phyloP scores from a whole-genome alignment of 176 grass and related monocot genomes.

The maize (Zea mays) region DNA sequence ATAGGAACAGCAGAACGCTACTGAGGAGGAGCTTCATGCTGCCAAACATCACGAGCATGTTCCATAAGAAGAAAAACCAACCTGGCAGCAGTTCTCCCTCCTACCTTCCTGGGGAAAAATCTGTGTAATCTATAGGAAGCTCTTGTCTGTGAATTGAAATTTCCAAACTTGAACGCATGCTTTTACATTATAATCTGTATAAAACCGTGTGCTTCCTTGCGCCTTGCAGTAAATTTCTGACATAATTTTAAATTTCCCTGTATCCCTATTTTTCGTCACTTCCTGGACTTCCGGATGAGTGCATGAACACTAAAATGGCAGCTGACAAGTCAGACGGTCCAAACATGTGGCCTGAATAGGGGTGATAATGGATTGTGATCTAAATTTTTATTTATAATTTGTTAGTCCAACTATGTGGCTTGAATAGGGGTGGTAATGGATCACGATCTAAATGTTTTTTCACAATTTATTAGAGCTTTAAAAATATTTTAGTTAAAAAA shows the following conservation, averaged over 20 bases:
- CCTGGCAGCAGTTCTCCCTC: slow-evolving; percentile 57
- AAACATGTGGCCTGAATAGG: too few relatives aligned
- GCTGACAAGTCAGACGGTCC: too few relatives aligned
- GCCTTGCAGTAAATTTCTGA: slow-evolving; percentile 32
- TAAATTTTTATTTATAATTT: too few relatives aligned
- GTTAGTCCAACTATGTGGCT: too few relatives aligned
- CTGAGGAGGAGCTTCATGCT: slow-evolving; percentile 72
- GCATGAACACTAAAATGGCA: too few relatives aligned
- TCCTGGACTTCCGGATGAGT: slow-evolving; percentile 4
- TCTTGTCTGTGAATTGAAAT: slow-evolving; percentile 31
- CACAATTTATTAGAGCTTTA: too few relatives aligned
- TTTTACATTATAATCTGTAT: slow-evolving; percentile 37
- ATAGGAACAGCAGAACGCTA: slow-evolving; percentile 38
- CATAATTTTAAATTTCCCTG: slow-evolving; percentile 21
- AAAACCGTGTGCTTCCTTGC: slow-evolving; percentile 29
- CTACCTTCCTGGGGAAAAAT: slow-evolving; percentile 53
- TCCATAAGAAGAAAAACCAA: slow-evolving; percentile 74
- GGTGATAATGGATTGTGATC: too few relatives aligned
- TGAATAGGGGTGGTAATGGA: too few relatives aligned
- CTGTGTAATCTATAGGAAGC: slow-evolving; percentile 47
- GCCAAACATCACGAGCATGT: slow-evolving; percentile 67
- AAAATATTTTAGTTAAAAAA: too few relatives aligned
- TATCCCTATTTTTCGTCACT: neutral
- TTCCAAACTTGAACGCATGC: slow-evolving; percentile 29
- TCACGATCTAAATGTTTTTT: too few relatives aligned